These are phyloP conservation scores for Rhizopus stolonifer DNA, from an alignment of 371 early-diverging fungal genomes.

Conservation along the genomic window DNA sequence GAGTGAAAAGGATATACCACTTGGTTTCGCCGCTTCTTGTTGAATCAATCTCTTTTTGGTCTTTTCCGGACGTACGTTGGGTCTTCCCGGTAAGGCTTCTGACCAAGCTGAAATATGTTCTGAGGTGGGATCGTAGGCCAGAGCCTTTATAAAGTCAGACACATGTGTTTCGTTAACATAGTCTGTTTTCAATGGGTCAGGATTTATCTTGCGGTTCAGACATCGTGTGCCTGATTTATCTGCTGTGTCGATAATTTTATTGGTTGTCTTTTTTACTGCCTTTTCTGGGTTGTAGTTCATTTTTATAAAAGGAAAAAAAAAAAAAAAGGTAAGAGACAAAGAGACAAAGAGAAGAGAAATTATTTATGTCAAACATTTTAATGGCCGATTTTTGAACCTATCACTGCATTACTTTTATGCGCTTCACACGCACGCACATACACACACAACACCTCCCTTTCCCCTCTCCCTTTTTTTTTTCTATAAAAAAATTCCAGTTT, in stretches of 20 bases:
- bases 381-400: too few relatives aligned
- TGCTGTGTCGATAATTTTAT: conserved; percentile 15
- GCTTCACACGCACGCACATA: too few relatives aligned
- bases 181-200: conserved; percentile 21
- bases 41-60: conserved; percentile 25
- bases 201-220: not conserved
- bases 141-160: conserved; percentile 47
- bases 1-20: conserved; percentile 51
- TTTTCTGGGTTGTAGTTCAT: conserved; percentile 14
- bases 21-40: conserved; percentile 40
- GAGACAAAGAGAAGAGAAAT: not conserved
- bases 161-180: conserved; percentile 57
- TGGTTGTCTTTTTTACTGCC: conserved; percentile 27
- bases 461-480: too few relatives aligned
- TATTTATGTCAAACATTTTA: too few relatives aligned
- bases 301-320: not conserved
- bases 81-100: conserved; percentile 35
- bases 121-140: conserved; percentile 34
- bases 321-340: not conserved
- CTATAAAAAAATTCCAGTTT: too few relatives aligned
- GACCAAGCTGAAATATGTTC: conserved; percentile 57
- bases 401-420: too few relatives aligned
- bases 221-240: conserved; percentile 18
- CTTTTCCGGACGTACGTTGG: conserved; percentile 8
- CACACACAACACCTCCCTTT: too few relatives aligned